Percentiles rank a stretch among this genome's conserved stretches.
Conservation (phyloP, 352 stramenopile species). For the Halophytophthora batemanensis region DNA sequence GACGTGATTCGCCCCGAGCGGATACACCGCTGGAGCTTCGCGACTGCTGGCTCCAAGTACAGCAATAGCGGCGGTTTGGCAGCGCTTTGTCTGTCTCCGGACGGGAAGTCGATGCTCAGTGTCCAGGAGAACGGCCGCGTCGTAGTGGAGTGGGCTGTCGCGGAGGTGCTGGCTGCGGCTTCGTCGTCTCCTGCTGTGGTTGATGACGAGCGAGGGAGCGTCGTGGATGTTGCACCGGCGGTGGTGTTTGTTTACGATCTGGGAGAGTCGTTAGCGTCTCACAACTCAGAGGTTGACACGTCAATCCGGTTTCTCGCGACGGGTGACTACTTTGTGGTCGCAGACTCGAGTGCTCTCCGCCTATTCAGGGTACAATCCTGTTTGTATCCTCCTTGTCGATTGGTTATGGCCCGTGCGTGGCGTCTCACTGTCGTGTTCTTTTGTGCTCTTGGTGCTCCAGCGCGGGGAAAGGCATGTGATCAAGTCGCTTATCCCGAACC, state of each 20-base stretch:
- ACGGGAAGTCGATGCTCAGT: slow-evolving; percentile 30
- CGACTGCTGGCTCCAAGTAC: slow-evolving; percentile 6
- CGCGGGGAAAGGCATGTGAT: slow-evolving; percentile 17
- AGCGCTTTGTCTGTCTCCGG: slow-evolving; percentile 34
- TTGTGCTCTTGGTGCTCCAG: slow-evolving; percentile 12
- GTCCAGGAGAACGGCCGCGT: slow-evolving; percentile 16
- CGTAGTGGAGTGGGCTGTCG: slow-evolving; percentile 37
- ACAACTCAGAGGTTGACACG: slow-evolving; percentile 13
- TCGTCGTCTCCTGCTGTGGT: slow-evolving; percentile 8
- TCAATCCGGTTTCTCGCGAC: slow-evolving; percentile 31
- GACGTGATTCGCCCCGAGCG: slow-evolving; percentile 23
- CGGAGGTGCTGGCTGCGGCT: slow-evolving; percentile 21
- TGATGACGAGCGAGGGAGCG: slow-evolving; percentile 27
- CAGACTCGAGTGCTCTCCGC: slow-evolving; percentile 21
- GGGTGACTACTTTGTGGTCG: slow-evolving; percentile 34
- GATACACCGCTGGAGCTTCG: slow-evolving; percentile 29
- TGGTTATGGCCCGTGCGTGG: neutral
- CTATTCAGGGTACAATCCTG: slow-evolving; percentile 35
- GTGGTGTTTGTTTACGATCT: slow-evolving; percentile 30
- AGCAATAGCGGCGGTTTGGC: slow-evolving; percentile 12
- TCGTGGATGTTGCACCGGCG: slow-evolving; percentile 23
- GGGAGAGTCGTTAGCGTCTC: slow-evolving; percentile 7
- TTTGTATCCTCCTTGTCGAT: neutral
- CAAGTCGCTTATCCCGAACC: slow-evolving; percentile 24
- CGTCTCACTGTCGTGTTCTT: neutral